phyloP scores from a whole-genome alignment of 495 filamentous ascomycete genomes.

The Aspergillus asperescens region DNA sequence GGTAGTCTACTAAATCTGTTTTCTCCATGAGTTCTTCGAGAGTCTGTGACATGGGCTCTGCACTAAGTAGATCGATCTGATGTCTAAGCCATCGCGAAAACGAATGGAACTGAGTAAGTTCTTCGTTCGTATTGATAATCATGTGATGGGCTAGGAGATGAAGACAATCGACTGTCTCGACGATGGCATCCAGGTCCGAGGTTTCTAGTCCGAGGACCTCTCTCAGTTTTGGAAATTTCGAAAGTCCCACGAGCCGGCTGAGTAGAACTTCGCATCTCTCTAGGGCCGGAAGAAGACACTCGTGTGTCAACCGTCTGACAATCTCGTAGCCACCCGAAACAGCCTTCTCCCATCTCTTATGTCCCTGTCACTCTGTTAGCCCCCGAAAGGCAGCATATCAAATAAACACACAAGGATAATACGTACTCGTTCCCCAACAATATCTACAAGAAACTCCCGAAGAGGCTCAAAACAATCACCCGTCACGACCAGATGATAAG shows the following conservation, averaged over 20 bases:
- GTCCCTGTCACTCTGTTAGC: constrained; percentile 55
- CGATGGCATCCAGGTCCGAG: constrained; percentile 50
- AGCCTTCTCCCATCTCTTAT: constrained; percentile 93
- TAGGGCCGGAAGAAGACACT: constrained; percentile 81
- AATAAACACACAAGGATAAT: not conserved
- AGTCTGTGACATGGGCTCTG: constrained; percentile 42
- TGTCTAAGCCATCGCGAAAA: constrained; percentile 84
- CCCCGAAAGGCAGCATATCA: not conserved
- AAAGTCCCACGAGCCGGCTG: constrained; percentile 78
- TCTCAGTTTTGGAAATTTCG: constrained; percentile 68
- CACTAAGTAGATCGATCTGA: constrained; percentile 63
- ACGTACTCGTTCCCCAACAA: constrained; percentile 73
- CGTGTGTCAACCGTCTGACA: constrained; percentile 71
- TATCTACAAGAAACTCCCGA: constrained; percentile 85
- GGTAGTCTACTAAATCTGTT: constrained; percentile 42
- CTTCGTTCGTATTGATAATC: constrained; percentile 64
- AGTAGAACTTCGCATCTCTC: constrained; percentile 79
- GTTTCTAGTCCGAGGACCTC: constrained; percentile 60
- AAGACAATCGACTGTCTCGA: constrained; percentile 71
- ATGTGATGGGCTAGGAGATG: constrained; percentile 68
- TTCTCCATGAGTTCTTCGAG: constrained; percentile 45
- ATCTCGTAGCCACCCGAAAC: constrained; percentile 69
- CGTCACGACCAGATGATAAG: constrained; percentile 82
- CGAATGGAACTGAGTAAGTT: constrained; percentile 67
- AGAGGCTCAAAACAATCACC: constrained; percentile 72